Conservation (phyloP, 345 rosid species). For the Linum lewisii region DNA sequence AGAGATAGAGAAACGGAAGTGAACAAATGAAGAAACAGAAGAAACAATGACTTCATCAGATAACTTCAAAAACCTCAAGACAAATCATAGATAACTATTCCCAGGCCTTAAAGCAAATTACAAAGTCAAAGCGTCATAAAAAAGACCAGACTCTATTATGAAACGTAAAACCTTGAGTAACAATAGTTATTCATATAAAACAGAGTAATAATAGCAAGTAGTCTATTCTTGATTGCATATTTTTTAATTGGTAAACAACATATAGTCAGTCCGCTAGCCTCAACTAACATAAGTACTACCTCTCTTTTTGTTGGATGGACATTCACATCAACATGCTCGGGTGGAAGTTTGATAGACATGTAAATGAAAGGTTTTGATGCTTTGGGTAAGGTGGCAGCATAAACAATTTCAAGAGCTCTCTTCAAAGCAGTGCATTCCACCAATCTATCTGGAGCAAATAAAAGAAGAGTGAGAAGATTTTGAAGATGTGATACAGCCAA, state of each 20-base stretch:
- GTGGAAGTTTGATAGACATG: constrained; percentile 78
- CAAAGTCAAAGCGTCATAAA: not conserved
- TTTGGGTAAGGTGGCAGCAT: constrained; percentile 88
- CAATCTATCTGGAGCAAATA: constrained; percentile 57
- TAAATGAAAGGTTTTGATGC: constrained; percentile 91
- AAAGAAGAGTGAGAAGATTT: not conserved
- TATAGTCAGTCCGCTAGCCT: not conserved
- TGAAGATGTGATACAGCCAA: not conserved
- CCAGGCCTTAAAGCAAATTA: not conserved
- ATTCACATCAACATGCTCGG: constrained; percentile 90
- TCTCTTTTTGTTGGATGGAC: constrained; percentile 95
- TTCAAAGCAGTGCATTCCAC: constrained; percentile 88
- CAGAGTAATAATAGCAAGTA: not conserved
- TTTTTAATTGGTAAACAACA: not conserved
- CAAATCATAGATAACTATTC: not conserved
- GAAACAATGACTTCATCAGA: not conserved
- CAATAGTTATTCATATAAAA: no score
- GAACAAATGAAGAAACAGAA: not conserved
- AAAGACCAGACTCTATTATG: no score
- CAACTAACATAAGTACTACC: constrained; percentile 28
- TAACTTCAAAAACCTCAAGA: not conserved
- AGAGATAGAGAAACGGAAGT: not conserved
- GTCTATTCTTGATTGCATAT: not conserved
- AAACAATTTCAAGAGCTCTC: constrained; percentile 87
- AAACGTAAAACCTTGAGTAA: no score